A percentile compares a stretch with the other conserved stretches of the same genome.
Evolutionary conservation across 75 land plant genomes (phyloP).

Genomic region (Adiantum capillusveneris): DNA sequence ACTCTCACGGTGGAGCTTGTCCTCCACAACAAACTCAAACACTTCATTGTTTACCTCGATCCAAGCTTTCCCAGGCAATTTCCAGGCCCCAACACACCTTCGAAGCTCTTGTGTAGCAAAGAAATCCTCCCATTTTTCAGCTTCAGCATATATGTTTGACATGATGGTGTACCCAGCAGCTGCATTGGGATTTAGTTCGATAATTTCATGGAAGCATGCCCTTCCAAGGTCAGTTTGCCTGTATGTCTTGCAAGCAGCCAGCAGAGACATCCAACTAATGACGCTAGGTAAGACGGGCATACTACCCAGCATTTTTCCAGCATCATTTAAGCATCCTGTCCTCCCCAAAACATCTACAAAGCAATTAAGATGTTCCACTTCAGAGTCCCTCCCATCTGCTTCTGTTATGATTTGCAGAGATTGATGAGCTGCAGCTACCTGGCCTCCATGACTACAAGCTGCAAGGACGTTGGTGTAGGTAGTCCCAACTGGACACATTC

Average conservation of each 20-base stretch:
- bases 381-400: neutral
- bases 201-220: neutral
- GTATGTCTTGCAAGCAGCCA: conserved; percentile 1
- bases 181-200: neutral
- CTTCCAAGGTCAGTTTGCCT: neutral
- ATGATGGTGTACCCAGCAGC: neutral
- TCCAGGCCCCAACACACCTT: neutral
- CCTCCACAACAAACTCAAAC: neutral
- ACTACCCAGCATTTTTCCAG: neutral
- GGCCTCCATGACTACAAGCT: conserved; percentile 1
- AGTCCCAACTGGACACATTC: neutral
- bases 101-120: neutral
- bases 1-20: neutral
- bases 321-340: conserved; percentile 5
- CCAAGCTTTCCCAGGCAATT: conserved; percentile 4
- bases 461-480: conserved; percentile 5
- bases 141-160: neutral
- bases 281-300: neutral
- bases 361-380: neutral
- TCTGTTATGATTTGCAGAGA: neutral
- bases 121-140: neutral
- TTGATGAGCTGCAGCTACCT: neutral
- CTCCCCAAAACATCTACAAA: conserved; percentile 1
- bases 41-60: conserved; percentile 5
- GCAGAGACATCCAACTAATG: neutral